Base-by-base conservation (phyloP, 768 basidiomycete genomes). In the Neoboletus magnificus region DNA sequence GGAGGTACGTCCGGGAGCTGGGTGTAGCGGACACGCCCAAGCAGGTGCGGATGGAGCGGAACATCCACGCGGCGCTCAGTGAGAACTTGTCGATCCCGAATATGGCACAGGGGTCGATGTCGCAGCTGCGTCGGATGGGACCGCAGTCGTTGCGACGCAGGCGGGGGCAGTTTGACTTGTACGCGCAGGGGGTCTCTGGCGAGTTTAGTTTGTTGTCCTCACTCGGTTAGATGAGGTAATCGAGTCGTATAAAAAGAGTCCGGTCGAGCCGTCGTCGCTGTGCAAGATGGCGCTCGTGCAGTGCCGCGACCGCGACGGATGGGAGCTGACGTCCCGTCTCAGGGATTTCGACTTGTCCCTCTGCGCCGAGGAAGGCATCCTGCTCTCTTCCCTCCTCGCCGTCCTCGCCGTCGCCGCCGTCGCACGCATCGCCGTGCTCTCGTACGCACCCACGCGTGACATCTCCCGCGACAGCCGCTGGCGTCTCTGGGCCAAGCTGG, bases 291-390 rank as follows among this genome's bases (percentile, higher is more conserved):
- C 72, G 12, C 64, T 58, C 9, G 7, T 64, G 54, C 47, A 56
- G 13, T 87, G 86, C 64, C 76, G 67, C 45, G 79, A 86, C 63
- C 41, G 55, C 10, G 86, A 91, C 59, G 88, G 89, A 53, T 91
- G 89, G 86, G 69, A 67, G 10, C 73, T 79, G 16, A 71, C 84
- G 18, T 93, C 91, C 0, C 67, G 56, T 0, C 61, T 72, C 0
- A 80, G 91, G 50, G 73, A 79, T 15, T 91, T 93, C 66, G 93
- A 95, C 68, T 60, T 86, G 10, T 90, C 92, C 1, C 80, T 83
- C 15, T 96, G 93, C 68, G 90, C 87, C 59, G 87, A 95, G 62
- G 87, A 92, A 59, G 87, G 83, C 15, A 65, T 86, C 41, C 32
- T 94, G 0, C 68, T 92, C 1, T 77, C 89, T 0, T 56, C 74